Evolutionary conservation across 2,329 filamentous ascomycete genomes (phyloP).

Genomic region (Microascus cirrosus): DNA sequence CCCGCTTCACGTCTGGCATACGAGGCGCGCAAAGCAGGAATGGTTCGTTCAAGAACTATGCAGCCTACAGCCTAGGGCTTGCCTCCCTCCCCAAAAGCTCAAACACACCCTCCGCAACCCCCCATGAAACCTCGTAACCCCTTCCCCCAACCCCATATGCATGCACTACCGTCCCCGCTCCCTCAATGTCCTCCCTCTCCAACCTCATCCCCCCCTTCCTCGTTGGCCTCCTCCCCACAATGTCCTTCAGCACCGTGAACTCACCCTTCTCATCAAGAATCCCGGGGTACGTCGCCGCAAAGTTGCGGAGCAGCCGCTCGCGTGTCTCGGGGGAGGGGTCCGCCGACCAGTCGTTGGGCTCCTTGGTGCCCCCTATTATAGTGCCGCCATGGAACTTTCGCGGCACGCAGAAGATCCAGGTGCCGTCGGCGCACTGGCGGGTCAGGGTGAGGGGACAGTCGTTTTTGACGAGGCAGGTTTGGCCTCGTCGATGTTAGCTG

Average conservation of each 20-base stretch:
- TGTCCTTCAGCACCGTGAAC: constrained; percentile 25
- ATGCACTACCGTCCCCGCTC: constrained; percentile 25
- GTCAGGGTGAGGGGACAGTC: constrained; percentile 35
- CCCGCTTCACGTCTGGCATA: too few relatives aligned
- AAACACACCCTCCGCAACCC: constrained; percentile 39
- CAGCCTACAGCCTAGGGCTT: neutral
- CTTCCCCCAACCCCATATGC: constrained; percentile 50
- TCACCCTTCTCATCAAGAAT: constrained; percentile 16
- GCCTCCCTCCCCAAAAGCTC: constrained; percentile 18
- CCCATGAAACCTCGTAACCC: constrained; percentile 52
- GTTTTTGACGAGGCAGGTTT: constrained; percentile 34
- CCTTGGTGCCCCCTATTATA: constrained; percentile 55
- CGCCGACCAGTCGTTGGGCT: constrained; percentile 43
- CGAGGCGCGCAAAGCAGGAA: neutral
- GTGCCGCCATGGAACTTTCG: constrained; percentile 52
- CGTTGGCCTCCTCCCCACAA: constrained; percentile 33
- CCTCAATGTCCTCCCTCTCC: constrained; percentile 30
- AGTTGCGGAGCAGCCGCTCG: constrained; percentile 28
- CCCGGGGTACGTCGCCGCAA: constrained; percentile 21
- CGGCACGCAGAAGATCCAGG: constrained; percentile 52
- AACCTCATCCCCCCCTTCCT: constrained; percentile 37
- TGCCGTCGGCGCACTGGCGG: constrained; percentile 49
- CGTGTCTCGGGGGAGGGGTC: constrained; percentile 35
- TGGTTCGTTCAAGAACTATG: neutral
- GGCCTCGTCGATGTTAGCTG: constrained; percentile 17